Evolutionary conservation across 257 asterid species (phyloP).

Genomic region (Coffea canephora): DNA sequence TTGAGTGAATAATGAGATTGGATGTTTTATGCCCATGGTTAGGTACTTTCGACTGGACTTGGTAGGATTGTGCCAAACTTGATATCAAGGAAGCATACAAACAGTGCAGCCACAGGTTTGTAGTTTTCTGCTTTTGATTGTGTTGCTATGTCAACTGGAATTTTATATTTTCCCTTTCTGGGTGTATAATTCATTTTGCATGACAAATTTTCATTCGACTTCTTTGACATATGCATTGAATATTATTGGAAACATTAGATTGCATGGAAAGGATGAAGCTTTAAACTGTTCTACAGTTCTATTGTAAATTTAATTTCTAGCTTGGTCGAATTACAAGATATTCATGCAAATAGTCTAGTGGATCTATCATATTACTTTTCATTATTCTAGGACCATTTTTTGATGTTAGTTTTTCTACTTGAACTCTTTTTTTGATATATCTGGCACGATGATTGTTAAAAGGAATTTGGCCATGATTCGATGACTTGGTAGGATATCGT

Average conservation of each 20-base stretch:
- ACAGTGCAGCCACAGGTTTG: constrained; percentile 87
- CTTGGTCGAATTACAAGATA: not conserved
- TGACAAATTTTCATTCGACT: not conserved
- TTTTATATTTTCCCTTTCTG: not conserved
- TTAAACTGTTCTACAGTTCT: not conserved
- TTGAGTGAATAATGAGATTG: constrained; percentile 19
- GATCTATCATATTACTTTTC: not conserved
- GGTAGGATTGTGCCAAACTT: constrained; percentile 96
- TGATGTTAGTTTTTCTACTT: not conserved
- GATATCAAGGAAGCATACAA: constrained; percentile 96
- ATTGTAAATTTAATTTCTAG: not conserved
- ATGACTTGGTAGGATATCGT: not conserved
- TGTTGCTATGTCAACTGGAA: not conserved
- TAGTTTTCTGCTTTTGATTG: not conserved
- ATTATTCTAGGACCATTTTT: not conserved
- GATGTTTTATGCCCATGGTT: constrained; percentile 17
- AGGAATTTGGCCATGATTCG: not conserved
- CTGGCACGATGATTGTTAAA: not conserved
- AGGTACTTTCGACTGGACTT: constrained; percentile 94
- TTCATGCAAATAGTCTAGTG: too few relatives aligned
- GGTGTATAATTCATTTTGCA: not conserved
- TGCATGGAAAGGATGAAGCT: not conserved
- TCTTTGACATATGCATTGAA: not conserved
- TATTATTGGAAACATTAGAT: not conserved
- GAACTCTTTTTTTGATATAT: not conserved